Evolutionary conservation across 108 stramenopile genomes (phyloP).

Genomic region (Cyclotella sp.): DNA sequence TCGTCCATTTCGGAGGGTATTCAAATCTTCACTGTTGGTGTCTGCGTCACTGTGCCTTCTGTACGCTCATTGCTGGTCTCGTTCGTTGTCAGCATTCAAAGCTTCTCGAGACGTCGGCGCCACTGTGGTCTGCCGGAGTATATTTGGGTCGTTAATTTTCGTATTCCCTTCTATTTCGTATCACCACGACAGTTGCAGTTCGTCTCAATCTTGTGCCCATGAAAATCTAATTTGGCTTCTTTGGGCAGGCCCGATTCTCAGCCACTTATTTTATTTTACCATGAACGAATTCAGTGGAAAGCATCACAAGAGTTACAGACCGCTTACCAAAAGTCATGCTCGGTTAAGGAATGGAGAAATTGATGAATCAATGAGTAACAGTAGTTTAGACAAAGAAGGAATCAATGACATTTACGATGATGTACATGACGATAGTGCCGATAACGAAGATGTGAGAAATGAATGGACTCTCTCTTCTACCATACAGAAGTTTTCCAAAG

Average conservation of each 20-base stretch:
- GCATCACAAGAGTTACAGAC: slow-evolving; percentile 37
- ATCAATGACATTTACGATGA: slow-evolving; percentile 7
- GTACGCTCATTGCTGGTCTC: slow-evolving; percentile 64
- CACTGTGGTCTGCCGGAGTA: slow-evolving; percentile 39
- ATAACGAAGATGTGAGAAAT: slow-evolving; percentile 18
- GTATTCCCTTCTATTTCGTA: slow-evolving; percentile 20
- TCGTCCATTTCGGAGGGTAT: slow-evolving; percentile 57
- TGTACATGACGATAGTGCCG: slow-evolving; percentile 3
- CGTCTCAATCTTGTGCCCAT: slow-evolving; percentile 39
- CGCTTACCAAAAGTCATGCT: neutral
- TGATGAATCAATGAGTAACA: slow-evolving; percentile 30
- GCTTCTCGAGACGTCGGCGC: slow-evolving; percentile 43
- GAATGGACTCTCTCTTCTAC: slow-evolving; percentile 49
- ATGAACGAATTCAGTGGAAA: slow-evolving; percentile 52
- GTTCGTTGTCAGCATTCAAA: slow-evolving; percentile 52
- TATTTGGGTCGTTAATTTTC: slow-evolving; percentile 35
- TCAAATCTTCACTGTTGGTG: slow-evolving; percentile 35
- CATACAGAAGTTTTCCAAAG: slow-evolving; percentile 43
- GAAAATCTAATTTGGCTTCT: slow-evolving; percentile 48
- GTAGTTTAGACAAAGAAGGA: slow-evolving; percentile 30
- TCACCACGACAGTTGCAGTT: slow-evolving; percentile 17
- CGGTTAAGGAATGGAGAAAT: slow-evolving; percentile 4
- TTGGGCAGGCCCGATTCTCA: slow-evolving; percentile 36
- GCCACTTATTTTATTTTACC: slow-evolving; percentile 40
- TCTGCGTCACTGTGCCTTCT: slow-evolving; percentile 48